These are phyloP conservation scores for Trapa bicornis DNA, from an alignment of 345 rosid species.

Conservation along the genomic window DNA sequence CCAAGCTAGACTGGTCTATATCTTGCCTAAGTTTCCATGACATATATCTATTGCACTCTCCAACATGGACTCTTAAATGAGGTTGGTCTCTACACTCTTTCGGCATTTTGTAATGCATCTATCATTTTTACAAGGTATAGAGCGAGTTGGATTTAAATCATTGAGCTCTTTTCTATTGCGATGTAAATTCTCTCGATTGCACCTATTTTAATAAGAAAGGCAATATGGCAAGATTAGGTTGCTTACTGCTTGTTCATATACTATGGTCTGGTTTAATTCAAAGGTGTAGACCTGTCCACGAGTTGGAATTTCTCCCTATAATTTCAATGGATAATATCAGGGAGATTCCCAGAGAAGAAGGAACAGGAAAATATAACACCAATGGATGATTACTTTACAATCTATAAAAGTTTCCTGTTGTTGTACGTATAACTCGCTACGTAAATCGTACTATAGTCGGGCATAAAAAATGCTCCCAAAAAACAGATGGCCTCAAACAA, in stretches of 20 bases:
- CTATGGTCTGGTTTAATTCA: not conserved
- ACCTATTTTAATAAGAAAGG: not conserved
- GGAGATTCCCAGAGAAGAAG: not conserved
- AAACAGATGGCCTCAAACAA: conserved; percentile 5
- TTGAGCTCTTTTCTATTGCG: not conserved
- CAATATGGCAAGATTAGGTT: not conserved
- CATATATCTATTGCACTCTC: no score
- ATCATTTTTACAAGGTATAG: conserved; percentile 36
- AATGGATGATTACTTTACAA: not conserved
- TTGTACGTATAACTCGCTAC: not conserved
- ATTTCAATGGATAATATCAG: no score
- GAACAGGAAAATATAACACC: not conserved
- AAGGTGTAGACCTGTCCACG: not conserved
- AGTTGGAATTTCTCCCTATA: no score
- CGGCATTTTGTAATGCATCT: not conserved
- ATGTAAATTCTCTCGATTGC: not conserved
- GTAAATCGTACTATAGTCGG: not conserved
- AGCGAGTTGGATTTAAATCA: conserved; percentile 11
- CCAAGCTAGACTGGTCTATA: no score
- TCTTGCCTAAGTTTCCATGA: no score
- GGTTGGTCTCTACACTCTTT: not conserved
- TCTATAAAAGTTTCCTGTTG: not conserved
- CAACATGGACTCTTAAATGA: no score
- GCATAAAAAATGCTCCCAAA: not conserved
- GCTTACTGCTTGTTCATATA: not conserved